Base-by-base conservation (phyloP, 208 protist species). In the Leishmania tropica region DNA sequence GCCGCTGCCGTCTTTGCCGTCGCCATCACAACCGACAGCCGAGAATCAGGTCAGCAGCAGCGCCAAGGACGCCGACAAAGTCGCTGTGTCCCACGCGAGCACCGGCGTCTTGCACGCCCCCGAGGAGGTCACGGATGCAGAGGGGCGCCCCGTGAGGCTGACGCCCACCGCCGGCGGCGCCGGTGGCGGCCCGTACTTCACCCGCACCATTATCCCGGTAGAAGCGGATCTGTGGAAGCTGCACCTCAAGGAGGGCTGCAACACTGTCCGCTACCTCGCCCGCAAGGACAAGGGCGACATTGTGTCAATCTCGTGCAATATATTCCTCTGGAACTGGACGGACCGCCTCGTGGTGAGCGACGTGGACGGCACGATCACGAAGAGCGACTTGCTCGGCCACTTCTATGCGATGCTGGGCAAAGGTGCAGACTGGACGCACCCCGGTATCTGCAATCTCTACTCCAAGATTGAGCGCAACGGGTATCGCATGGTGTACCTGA, bases 321-420 rank as follows among this genome's bases (percentile, higher is more conserved):
- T 99, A 45, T 99, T 97, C 79, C 88, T 99, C 24, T 99, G 96
- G 95, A 84, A 95, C n/a, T 88, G 89, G 79, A 90, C 78, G 10
- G 92, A 93, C 71, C 97, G 98, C 74, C 90, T 99, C 81, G 96
- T 99, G 47, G 96, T 99, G 67, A 99, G 96, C 56, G 99, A 99
- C 86, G 94, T 99, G 35, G 99, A 99, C 88, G 99, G 99, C 67
- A 99, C 99, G 0, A 99, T 99, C 79, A 99, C 99, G 1, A 98
- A 98, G 85, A 98, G 96, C 75, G 99, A 99, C 86, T 74, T 99
- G 45, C 91, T 97, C 81, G 99, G 99, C 3, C 98, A 99, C 85
- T 89, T 99, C 47, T 95, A 99, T 70, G 90, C 97, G 24, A 86
- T 94, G 24, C 64, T 99, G 56, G 98, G 98, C 60, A 88, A 93